phyloP scores from a whole-genome alignment of 306 rosid species.

The Dryas octopetala region DNA sequence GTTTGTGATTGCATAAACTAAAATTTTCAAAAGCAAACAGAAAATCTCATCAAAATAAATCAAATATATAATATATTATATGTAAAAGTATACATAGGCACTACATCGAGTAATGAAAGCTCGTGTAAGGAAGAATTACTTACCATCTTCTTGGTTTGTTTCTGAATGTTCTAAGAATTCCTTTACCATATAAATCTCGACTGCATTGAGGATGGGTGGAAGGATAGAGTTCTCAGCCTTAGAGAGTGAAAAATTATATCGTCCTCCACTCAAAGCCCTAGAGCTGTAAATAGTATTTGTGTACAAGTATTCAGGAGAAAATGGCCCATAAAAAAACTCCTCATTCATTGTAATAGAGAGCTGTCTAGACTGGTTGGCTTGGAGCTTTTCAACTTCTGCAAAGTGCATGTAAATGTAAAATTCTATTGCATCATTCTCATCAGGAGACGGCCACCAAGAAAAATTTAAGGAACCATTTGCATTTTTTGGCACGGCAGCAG shows the following conservation, averaged over 20 bases:
- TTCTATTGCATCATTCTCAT: background rate
- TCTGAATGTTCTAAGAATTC: background rate
- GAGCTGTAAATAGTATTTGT: background rate
- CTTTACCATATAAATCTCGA: constrained; percentile 32
- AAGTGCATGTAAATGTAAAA: constrained; percentile 24
- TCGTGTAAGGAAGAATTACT: background rate
- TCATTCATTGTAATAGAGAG: constrained; percentile 33
- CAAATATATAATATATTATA: background rate
- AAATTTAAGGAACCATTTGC: constrained; percentile 12
- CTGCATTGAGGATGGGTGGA: constrained; percentile 50
- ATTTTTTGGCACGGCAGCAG: constrained; percentile 30
- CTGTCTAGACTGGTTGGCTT: constrained; percentile 4
- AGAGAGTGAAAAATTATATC: constrained; percentile 4
- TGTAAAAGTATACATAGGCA: too few species aligned
- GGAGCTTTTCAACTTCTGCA: constrained; percentile 18
- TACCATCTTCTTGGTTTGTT: constrained; percentile 11
- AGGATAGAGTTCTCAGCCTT: constrained; percentile 27
- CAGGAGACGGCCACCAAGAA: background rate
- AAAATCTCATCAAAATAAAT: background rate
- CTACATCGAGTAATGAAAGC: too few species aligned
- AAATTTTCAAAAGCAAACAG: background rate
- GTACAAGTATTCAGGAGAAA: constrained; percentile 4
- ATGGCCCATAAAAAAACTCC: background rate
- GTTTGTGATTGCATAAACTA: constrained; percentile 46
- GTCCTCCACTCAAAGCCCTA: background rate